A percentile compares a stretch with the other conserved stretches of the same genome.
These are phyloP conservation scores for Aechmea fasciata DNA, from an alignment of 176 grass and related monocot species.

Conservation along the genomic window DNA sequence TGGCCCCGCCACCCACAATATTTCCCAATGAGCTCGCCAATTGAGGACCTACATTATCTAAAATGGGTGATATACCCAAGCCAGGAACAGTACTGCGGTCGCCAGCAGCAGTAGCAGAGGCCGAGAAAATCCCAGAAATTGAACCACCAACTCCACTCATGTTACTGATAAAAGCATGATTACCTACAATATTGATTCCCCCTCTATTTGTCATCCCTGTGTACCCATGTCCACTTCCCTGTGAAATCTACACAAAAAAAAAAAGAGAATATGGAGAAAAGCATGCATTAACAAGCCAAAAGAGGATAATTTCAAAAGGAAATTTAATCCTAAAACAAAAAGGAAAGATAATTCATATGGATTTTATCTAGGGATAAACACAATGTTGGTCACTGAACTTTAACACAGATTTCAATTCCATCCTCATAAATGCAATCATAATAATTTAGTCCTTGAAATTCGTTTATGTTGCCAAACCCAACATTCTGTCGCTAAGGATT, in stretches of 20 bases:
- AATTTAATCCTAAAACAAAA: background rate
- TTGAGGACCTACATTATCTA: conserved; percentile 25
- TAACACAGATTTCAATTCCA: too few species aligned
- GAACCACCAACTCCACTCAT: conserved; percentile 18
- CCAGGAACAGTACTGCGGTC: conserved; percentile 21
- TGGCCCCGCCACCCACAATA: conserved; percentile 24
- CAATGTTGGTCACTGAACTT: too few species aligned
- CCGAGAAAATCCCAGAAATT: conserved; percentile 21
- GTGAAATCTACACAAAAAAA: conserved; percentile 21
- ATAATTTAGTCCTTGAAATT: too few species aligned
- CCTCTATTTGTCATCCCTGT: conserved; percentile 16
- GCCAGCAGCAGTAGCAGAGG: conserved; percentile 15
- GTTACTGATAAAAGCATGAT: conserved; percentile 18
- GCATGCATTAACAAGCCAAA: background rate
- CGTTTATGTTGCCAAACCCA: background rate
- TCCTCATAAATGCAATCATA: too few species aligned
- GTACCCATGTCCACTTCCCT: conserved; percentile 22
- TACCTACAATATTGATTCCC: conserved; percentile 24
- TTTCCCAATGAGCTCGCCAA: conserved; percentile 14
- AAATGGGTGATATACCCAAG: conserved; percentile 20
- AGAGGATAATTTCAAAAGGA: background rate
- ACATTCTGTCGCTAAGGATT: background rate
- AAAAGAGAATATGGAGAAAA: background rate
- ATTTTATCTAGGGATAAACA: too few species aligned
- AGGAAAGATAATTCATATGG: background rate